Evolutionary conservation across 345 rosid genomes (phyloP).

Genomic region (Populus nigra): DNA sequence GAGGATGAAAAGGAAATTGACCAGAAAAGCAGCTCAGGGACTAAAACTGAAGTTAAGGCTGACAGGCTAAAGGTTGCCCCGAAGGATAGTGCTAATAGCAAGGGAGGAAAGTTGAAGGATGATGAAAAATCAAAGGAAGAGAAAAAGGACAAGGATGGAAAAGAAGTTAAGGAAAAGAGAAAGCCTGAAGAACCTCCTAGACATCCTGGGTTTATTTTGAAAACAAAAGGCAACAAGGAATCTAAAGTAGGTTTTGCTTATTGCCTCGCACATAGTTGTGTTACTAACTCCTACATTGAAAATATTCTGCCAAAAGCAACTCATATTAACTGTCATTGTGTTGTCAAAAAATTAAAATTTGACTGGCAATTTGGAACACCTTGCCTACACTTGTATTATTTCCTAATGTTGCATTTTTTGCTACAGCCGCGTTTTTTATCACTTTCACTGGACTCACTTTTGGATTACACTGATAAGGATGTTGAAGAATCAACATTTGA

Average conservation of each 20-base stretch:
- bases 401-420: not conserved
- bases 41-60: slow-evolving; percentile 29
- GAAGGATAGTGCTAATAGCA: slow-evolving; percentile 37
- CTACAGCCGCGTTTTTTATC: slow-evolving; percentile 71
- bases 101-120: slow-evolving; percentile 40
- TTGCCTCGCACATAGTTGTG: slow-evolving; percentile 8
- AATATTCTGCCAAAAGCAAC: slow-evolving; percentile 4
- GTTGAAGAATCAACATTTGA: slow-evolving; percentile 91
- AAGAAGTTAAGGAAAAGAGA: slow-evolving; percentile 66
- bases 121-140: slow-evolving; percentile 43
- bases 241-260: slow-evolving; percentile 55
- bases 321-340: not conserved
- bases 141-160: slow-evolving; percentile 43
- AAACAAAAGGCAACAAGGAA: slow-evolving; percentile 57
- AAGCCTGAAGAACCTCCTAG: slow-evolving; percentile 75
- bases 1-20: slow-evolving; percentile 46
- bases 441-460: slow-evolving; percentile 82
- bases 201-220: slow-evolving; percentile 77
- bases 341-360: not conserved
- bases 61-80: slow-evolving; percentile 40
- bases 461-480: slow-evolving; percentile 89
- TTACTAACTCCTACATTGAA: slow-evolving; percentile 5
- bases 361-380: not conserved
- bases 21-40: slow-evolving; percentile 15
- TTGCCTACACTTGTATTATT: not conserved